Conservation (phyloP, 2,329 filamentous ascomycete genomes). For the Curvularia sp. region DNA sequence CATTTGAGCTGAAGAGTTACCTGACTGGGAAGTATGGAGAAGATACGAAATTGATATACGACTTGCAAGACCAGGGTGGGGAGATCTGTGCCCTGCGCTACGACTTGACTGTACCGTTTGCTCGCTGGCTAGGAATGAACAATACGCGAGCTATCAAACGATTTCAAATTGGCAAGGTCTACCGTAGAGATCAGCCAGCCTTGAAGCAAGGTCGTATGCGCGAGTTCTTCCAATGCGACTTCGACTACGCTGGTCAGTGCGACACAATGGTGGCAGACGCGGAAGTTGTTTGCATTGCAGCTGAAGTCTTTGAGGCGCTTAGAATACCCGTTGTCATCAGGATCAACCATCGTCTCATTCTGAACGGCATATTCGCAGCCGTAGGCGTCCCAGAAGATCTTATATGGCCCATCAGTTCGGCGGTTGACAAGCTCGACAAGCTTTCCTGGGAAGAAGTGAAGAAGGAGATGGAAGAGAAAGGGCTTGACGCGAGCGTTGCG, state of each 20-base stretch:
- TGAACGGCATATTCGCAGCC: constrained; percentile 86
- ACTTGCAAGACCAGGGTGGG: constrained; percentile 83
- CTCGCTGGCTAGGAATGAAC: constrained; percentile 91
- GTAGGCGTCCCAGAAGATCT: constrained; percentile 84
- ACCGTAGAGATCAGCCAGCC: constrained; percentile 73
- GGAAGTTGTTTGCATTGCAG: constrained; percentile 79
- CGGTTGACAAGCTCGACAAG: constrained; percentile 93
- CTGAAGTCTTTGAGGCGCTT: constrained; percentile 80
- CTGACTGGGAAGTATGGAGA: constrained; percentile 88
- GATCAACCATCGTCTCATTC: constrained; percentile 87
- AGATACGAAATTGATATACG: constrained; percentile 88
- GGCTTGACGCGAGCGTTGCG: constrained; percentile 74
- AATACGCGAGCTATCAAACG: constrained; percentile 82
- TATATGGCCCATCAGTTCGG: constrained; percentile 82
- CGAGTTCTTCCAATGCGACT: constrained; percentile 96
- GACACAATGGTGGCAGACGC: constrained; percentile 90
- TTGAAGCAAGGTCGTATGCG: constrained; percentile 90
- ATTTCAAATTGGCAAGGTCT: constrained; percentile 93
- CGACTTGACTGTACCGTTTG: constrained; percentile 86
- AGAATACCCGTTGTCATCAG: constrained; percentile 81
- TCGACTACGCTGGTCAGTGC: constrained; percentile 86
- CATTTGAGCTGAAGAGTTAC: constrained; percentile 85
- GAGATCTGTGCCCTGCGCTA: constrained; percentile 83
- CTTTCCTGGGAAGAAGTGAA: constrained; percentile 82
- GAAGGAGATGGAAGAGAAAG: constrained; percentile 91